These are phyloP conservation scores for Leucocoprinus birnbaumii DNA, from an alignment of 768 basidiomycete genomes.

Conservation along the genomic window DNA sequence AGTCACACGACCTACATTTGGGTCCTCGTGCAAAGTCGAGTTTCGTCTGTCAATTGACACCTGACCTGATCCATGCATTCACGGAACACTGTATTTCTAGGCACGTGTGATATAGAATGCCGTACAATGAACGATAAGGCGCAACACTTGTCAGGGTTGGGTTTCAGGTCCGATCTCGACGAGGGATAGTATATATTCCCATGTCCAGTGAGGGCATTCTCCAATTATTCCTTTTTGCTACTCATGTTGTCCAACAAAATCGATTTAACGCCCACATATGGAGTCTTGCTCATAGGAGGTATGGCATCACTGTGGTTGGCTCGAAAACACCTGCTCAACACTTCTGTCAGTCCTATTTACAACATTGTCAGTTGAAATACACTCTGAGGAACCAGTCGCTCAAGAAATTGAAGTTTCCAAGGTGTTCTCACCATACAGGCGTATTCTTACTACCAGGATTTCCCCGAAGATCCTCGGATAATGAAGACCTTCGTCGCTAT, in stretches of 20 bases:
- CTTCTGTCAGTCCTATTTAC: not conserved
- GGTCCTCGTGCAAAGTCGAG: no score
- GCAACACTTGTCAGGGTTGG: no score
- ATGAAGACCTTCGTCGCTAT: constrained; percentile 14
- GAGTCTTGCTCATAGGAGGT: constrained; percentile 21
- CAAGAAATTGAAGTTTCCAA: constrained; percentile 14
- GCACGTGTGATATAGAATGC: no score
- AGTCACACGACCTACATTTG: no score
- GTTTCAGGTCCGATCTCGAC: no score
- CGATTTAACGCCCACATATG: constrained; percentile 14
- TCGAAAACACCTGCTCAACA: not conserved
- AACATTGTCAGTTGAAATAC: constrained; percentile 1
- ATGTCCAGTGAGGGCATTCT: not conserved
- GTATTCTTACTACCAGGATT: constrained; percentile 18
- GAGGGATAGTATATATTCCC: not conserved
- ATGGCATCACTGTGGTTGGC: not conserved
- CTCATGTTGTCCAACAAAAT: not conserved
- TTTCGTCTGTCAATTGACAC: no score
- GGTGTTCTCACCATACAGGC: constrained; percentile 18
- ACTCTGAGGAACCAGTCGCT: not conserved
- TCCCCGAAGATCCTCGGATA: constrained; percentile 13
- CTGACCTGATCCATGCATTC: no score
- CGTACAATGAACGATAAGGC: no score
- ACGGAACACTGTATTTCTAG: no score
- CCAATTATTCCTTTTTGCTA: not conserved